These are phyloP conservation scores for Pseudogymnoascus sp. DNA, from an alignment of 2,329 filamentous ascomycete species.

Conservation along the genomic window DNA sequence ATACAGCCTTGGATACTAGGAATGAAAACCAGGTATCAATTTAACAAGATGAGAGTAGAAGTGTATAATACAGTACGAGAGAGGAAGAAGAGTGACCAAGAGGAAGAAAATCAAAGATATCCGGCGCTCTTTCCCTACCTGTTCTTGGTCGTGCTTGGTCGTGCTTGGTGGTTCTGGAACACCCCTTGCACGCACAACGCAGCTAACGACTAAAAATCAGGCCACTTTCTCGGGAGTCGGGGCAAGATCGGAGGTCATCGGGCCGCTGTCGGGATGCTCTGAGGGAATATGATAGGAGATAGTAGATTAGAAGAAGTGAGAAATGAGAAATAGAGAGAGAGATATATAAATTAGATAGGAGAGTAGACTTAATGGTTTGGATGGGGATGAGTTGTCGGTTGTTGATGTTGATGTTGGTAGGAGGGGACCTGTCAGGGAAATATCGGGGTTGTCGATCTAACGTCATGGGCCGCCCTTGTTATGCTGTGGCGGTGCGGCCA, in stretches of 20 bases:
- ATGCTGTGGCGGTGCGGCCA: not conserved
- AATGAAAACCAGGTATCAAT: not conserved
- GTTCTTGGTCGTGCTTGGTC: not conserved
- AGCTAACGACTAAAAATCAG: constrained; percentile 3
- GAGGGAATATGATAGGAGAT: not conserved
- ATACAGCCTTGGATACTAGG: not conserved
- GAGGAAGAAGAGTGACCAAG: not conserved
- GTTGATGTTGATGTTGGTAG: not conserved
- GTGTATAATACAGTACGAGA: not conserved
- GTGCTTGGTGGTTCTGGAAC: not conserved
- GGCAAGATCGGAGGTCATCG: not conserved
- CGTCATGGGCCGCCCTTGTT: not conserved
- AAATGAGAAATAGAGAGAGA: not conserved
- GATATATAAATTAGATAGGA: not conserved
- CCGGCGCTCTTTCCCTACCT: not conserved
- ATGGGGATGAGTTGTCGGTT: not conserved
- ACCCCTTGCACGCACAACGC: not conserved
- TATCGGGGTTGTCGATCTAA: not conserved
- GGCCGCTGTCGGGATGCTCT: not conserved
- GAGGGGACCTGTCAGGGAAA: not conserved
- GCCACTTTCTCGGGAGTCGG: constrained; percentile 8
- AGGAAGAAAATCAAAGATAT: not conserved
- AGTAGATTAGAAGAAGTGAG: not conserved
- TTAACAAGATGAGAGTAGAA: not conserved
- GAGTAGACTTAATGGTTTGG: not conserved